phyloP scores from a whole-genome alignment of 129 eudicot species.

The Chrysanthemum seticuspe region DNA sequence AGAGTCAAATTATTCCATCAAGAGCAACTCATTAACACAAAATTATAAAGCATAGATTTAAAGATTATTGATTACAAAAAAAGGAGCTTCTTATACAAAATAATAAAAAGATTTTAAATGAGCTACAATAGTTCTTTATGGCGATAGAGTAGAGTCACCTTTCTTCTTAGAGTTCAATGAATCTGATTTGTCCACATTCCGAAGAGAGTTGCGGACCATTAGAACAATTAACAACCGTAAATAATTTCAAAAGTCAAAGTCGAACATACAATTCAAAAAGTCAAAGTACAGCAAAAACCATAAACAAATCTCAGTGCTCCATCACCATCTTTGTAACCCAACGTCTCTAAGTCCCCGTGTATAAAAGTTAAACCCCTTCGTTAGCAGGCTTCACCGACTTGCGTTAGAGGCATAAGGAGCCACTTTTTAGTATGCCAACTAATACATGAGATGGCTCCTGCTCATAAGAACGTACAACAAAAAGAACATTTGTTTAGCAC shows the following conservation, averaged over 20 bases:
- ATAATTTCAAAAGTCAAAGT: background rate
- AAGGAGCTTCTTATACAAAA: background rate
- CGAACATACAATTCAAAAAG: background rate
- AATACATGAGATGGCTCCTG: slow-evolving; percentile 79
- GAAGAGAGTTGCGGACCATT: slow-evolving; percentile 63
- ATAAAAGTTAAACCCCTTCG: slow-evolving; percentile 86
- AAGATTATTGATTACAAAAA: background rate
- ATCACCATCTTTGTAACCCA: slow-evolving; percentile 93
- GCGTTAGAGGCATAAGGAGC: slow-evolving; percentile 52
- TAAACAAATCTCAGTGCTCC: slow-evolving; percentile 92
- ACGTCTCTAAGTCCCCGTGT: slow-evolving; percentile 74
- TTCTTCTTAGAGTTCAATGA: slow-evolving; percentile 85
- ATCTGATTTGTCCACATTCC: slow-evolving; percentile 97
- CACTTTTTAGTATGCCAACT: slow-evolving; percentile 74
- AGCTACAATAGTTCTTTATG: slow-evolving; percentile 52
- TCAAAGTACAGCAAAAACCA: slow-evolving; percentile 9
- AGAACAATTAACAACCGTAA: background rate
- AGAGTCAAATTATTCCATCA: background rate
- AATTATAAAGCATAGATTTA: background rate
- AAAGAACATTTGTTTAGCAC: background rate
- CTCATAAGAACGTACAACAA: background rate
- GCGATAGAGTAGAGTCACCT: slow-evolving; percentile 80
- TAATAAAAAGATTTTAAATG: too few species aligned
- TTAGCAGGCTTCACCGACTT: slow-evolving; percentile 89
- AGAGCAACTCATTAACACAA: too few species aligned